phyloP scores from a whole-genome alignment of 1,139 yeast species.

The Eremothecium gossypii region DNA sequence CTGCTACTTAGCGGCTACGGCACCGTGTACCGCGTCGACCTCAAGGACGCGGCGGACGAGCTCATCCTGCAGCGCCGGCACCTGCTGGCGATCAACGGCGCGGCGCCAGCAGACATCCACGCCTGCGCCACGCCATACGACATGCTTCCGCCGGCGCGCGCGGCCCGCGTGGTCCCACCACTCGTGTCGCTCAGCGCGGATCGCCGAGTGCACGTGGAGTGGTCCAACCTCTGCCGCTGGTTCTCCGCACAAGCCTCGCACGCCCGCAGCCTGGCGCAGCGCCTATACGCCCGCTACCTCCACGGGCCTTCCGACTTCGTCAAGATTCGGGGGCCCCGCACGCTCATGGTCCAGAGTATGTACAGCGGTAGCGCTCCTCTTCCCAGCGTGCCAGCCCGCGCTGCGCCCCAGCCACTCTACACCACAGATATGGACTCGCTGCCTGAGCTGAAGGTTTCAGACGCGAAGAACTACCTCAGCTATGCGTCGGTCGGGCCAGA shows the following conservation, averaged over 20 bases:
- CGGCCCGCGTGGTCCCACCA: no score
- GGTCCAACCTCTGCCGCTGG: no score
- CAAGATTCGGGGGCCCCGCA: slow-evolving; percentile 28
- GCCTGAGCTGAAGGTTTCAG: neutral
- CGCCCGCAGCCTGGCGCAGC: slow-evolving; percentile 2
- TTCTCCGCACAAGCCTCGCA: no score
- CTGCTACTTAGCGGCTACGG: slow-evolving; percentile 28
- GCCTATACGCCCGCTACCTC: slow-evolving; percentile 9
- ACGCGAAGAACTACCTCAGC: slow-evolving; percentile 16
- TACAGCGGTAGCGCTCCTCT: slow-evolving; percentile 15
- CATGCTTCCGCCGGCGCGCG: neutral
- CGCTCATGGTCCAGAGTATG: slow-evolving; percentile 24
- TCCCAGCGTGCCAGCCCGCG: slow-evolving; percentile 4
- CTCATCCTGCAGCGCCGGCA: slow-evolving; percentile 24
- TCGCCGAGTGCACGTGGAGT: no score
- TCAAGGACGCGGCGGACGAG: slow-evolving; percentile 20
- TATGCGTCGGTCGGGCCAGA: slow-evolving; percentile 15
- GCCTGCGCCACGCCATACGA: neutral
- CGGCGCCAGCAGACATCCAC: slow-evolving; percentile 19
- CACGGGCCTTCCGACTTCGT: slow-evolving; percentile 19
- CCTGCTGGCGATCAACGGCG: slow-evolving; percentile 26
- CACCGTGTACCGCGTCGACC: slow-evolving; percentile 23
- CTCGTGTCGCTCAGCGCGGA: no score
- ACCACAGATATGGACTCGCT: neutral
- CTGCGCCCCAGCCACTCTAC: neutral